Conservation (phyloP, 257 asterid genomes). For the Primulina huaijiensis region DNA sequence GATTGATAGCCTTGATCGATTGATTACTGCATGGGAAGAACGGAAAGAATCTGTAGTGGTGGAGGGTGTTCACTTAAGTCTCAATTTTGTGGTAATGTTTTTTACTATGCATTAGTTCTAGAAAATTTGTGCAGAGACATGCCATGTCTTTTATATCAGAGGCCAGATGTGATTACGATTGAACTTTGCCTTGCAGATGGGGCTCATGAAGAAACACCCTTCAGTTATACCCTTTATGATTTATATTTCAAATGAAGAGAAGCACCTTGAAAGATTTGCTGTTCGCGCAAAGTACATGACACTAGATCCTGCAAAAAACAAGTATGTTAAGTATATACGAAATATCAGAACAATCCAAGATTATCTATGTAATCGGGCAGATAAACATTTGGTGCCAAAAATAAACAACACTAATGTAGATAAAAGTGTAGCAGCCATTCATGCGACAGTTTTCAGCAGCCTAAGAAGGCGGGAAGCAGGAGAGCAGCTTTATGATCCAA, state of each 20-base stretch:
- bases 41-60: conserved; percentile 95
- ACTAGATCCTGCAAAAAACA: conserved; percentile 90
- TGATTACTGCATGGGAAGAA: conserved; percentile 96
- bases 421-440: conserved; percentile 92
- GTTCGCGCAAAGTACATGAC: conserved; percentile 99
- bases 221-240: conserved; percentile 97
- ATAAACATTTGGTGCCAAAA: conserved; percentile 94
- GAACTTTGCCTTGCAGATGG: conserved; percentile 68
- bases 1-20: conserved; percentile 93
- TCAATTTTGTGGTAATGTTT: conserved; percentile 87
- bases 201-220: conserved; percentile 98
- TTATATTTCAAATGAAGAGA: conserved; percentile 87
- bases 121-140: conserved; percentile 1
- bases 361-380: conserved; percentile 93
- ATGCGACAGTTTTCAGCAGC: conserved; percentile 95
- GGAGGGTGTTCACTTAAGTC: conserved; percentile 98
- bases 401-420: conserved; percentile 96
- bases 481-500: conserved; percentile 73
- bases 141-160: background rate
- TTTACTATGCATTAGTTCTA: conserved; percentile 7
- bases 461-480: conserved; percentile 81
- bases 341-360: conserved; percentile 97
- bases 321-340: conserved; percentile 86
- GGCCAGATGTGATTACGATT: conserved; percentile 19
- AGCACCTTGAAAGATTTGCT: conserved; percentile 94